phyloP scores from a whole-genome alignment of 202 grass and related monocot genomes.

The Cymbopogon flexuosus region DNA sequence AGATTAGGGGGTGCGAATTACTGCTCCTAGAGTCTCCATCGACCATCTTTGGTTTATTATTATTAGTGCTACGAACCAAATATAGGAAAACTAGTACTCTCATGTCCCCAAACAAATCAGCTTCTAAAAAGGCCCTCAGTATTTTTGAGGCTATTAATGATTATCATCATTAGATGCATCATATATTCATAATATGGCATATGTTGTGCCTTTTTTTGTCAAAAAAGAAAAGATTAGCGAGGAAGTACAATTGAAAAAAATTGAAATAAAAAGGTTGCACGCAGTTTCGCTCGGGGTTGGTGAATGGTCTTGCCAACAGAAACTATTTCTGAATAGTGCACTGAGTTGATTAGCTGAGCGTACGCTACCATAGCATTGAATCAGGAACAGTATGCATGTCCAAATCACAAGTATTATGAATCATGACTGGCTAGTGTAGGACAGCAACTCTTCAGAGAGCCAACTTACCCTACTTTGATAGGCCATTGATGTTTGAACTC shows the following conservation, averaged over 20 bases:
- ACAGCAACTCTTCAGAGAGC: background rate
- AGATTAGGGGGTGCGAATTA: too few relatives aligned
- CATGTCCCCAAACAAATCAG: background rate
- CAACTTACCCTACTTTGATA: background rate
- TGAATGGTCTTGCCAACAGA: background rate
- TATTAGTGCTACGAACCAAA: background rate
- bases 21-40: too few relatives aligned
- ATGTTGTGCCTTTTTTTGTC: too few relatives aligned
- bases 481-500: background rate
- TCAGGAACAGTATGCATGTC: background rate
- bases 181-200: background rate
- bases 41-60: background rate
- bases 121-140: background rate
- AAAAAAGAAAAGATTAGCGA: background rate
- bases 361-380: background rate
- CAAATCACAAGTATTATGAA: background rate
- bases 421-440: background rate
- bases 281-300: conserved; percentile 9
- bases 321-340: background rate
- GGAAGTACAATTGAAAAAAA: background rate
- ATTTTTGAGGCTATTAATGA: background rate
- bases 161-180: background rate
- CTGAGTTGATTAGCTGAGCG: background rate
- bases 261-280: background rate
- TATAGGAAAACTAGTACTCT: background rate